A percentile compares a stretch with the other conserved stretches of the same genome.
Conservation (phyloP, 768 basidiomycete genomes). For the Dioszegia hungarica region DNA sequence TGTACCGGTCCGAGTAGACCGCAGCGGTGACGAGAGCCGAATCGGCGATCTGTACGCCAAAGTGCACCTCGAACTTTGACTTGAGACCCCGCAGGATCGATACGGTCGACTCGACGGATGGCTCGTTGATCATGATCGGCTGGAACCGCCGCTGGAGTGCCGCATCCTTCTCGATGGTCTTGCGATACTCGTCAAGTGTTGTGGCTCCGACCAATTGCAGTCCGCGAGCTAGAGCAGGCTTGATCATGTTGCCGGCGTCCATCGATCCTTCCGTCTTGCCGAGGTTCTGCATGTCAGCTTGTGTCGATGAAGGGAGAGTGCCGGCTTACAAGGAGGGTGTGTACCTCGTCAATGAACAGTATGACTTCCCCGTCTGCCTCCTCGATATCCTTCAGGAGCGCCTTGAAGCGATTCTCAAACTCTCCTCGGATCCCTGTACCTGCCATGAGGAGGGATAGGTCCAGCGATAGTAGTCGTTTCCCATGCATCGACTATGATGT, state of each 20-base stretch:
- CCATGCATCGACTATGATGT: constrained; percentile 66
- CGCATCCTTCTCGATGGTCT: constrained; percentile 86
- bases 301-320: constrained; percentile 54
- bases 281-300: constrained; percentile 63
- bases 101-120: constrained; percentile 61
- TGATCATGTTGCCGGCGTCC: constrained; percentile 84
- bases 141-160: constrained; percentile 89
- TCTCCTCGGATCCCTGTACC: constrained; percentile 88
- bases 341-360: constrained; percentile 92
- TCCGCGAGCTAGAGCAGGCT: constrained; percentile 80
- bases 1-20: constrained; percentile 75
- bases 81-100: constrained; percentile 79
- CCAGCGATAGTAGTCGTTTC: constrained; percentile 82
- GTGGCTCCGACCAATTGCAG: constrained; percentile 86
- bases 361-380: constrained; percentile 69
- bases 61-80: constrained; percentile 79
- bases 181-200: constrained; percentile 83
- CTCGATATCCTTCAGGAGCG: constrained; percentile 81
- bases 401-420: constrained; percentile 91
- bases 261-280: constrained; percentile 89
- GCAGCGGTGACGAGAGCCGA: constrained; percentile 84
- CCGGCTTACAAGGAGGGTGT: constrained; percentile 55
- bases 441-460: constrained; percentile 75
- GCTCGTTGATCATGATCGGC: constrained; percentile 81
- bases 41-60: constrained; percentile 88